Percentiles rank a stretch among this genome's conserved stretches.
These are phyloP conservation scores for Adiantum capillusveneris DNA, from an alignment of 75 land plant genomes.

Conservation along the genomic window DNA sequence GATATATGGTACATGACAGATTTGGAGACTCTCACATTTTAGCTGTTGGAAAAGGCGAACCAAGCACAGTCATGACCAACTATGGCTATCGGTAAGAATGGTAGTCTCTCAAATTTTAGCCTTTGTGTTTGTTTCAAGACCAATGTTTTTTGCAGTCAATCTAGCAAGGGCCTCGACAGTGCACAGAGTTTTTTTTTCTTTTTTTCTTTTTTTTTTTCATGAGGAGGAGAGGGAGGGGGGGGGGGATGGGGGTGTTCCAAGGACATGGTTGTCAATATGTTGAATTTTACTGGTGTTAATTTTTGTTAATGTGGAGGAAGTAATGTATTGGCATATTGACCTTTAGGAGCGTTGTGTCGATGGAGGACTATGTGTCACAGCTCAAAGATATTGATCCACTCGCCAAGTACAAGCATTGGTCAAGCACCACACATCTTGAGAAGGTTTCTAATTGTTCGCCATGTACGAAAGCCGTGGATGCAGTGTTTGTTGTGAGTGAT, in stretches of 20 bases:
- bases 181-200: too few relatives aligned
- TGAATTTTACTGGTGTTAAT: too few relatives aligned
- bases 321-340: background rate
- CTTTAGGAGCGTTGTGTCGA: conserved; percentile 82
- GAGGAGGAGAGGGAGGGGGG: too few relatives aligned
- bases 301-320: too few relatives aligned
- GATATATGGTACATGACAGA: conserved; percentile 20
- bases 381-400: conserved; percentile 77
- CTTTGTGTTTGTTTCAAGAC: too few relatives aligned
- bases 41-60: conserved; percentile 92
- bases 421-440: background rate
- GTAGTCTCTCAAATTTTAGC: too few relatives aligned
- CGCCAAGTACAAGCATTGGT: conserved; percentile 61
- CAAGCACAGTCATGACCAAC: conserved; percentile 65
- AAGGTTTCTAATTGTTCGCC: background rate
- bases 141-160: too few relatives aligned
- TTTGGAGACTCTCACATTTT: conserved; percentile 50
- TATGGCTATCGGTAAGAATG: conserved; percentile 73
- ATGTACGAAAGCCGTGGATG: conserved; percentile 39
- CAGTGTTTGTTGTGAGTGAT: conserved; percentile 86
- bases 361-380: conserved; percentile 62
- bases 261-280: background rate
- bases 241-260: background rate
- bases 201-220: too few relatives aligned
- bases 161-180: too few relatives aligned